Base-by-base conservation (phyloP, 2,329 filamentous ascomycete species). In the Penicillium sp. region DNA sequence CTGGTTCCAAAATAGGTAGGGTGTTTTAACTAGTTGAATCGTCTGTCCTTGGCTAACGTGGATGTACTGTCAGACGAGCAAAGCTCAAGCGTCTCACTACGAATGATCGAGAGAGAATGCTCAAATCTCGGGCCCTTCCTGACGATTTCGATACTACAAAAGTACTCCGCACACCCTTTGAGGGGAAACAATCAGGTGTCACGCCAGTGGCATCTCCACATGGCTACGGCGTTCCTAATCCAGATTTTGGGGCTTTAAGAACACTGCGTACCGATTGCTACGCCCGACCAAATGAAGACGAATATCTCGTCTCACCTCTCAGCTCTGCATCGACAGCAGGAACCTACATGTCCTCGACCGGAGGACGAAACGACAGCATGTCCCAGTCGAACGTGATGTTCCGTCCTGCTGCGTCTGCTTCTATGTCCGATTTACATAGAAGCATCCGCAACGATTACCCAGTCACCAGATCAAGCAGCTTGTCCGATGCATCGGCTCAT, bases 1-100 rank as follows among this genome's bases (percentile, higher is more conserved):
- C 49, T 97, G 93, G 93, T 97, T 97, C 77, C 93, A 97, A 76
- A 97, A 97, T 77, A 86, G 93, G 93, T 96, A 83, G 67, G 82
- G 70, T 52, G 6, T 13, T 61, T 35, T 47, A 39, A 38, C 35
- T 21, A 17, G 19, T 45, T 25, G n/a, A 38, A n/a, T 31, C n/a
- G 21, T 42, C 27, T 17, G 42, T 39, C 27, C 21, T 39, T 23
- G 27, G n/a, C 50, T 57, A 48, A 57, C 42, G 6, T 29, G 29
- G 25, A 41, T 39, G 35, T 39, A 29, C 19, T 42, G 55, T 19
- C 53, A 86, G 84, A 72, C 75, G 84, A 68, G 84, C 84, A 19
- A 86, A 86, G 71, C 74, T 86, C 60, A 86, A 86, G 75, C 78
- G 84, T 59, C 75, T 86, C 35, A 85, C 82, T 51, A 83, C 79